phyloP scores from a whole-genome alignment of 2,329 filamentous ascomycete species.

The Botrytis medusae region DNA sequence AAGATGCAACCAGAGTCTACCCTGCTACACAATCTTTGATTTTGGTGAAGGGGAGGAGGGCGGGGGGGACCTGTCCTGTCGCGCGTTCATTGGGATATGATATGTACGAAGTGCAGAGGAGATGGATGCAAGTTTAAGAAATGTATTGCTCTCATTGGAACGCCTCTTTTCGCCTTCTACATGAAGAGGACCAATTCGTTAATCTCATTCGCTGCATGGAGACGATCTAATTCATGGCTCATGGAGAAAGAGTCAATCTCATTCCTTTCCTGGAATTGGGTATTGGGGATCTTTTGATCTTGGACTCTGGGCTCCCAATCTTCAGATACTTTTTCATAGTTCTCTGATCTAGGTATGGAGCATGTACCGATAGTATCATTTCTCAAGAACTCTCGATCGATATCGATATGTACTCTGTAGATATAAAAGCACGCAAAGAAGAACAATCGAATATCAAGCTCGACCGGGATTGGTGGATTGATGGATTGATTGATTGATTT shows the following conservation, averaged over 20 bases:
- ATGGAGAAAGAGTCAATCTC: not conserved
- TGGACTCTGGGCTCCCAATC: not conserved
- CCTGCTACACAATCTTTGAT: not conserved
- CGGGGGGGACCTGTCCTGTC: too few species aligned
- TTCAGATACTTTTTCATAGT: not conserved
- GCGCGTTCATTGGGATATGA: not conserved
- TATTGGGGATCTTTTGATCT: not conserved
- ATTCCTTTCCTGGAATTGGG: not conserved
- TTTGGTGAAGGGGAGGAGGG: not conserved
- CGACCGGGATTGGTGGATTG: not conserved
- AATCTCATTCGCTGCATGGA: not conserved
- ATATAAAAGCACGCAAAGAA: not conserved
- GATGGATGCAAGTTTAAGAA: not conserved
- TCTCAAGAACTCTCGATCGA: not conserved
- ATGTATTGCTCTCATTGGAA: not conserved
- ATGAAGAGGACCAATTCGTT: not conserved
- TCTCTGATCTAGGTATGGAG: too few species aligned
- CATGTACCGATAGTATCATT: too few species aligned
- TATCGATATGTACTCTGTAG: not conserved
- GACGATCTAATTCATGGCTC: not conserved
- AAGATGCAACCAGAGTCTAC: not conserved
- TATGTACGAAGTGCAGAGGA: not conserved
- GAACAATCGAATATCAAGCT: not conserved
- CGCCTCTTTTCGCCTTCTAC: not conserved
- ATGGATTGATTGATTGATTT: not conserved